Evolutionary conservation across 2,329 filamentous ascomycete species (phyloP), one percentile per base, ranked within the genome.

Genomic region (Beauveria sp.): DNA sequence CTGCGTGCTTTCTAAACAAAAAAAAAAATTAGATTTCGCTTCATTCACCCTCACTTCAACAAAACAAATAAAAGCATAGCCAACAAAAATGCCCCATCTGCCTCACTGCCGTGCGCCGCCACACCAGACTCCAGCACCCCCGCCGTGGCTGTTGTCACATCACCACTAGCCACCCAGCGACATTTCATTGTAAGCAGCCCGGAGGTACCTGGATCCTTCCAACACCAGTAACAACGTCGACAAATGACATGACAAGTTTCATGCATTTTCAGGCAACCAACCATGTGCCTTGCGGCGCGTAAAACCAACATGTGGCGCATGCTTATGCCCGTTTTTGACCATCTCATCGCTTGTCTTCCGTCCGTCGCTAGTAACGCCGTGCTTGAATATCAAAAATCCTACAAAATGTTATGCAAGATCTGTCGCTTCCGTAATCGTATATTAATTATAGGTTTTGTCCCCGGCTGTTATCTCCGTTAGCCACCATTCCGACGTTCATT

Each of bases 81-180:
- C 34, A 31, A 42, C 34, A 59, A 59, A 50, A 10, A 48, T 8
- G 6, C 45, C 5, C 4, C 42, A 18, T 9, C 31, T 50, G 45
- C 45, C 31, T 40, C 45, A 18, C n/a, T 42, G 45, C 31, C 43
- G 31, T 40, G 28, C 24, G 20, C 31, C 38, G n/a, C 26, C 38
- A 16, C 48, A 9, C 22, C 28, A 14, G 40, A 9, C 56, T 51
- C 46, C 34, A 51, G 22, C 5, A 49, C 45, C 56, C 45, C 56
- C 46, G 56, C 56, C 56, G 56, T 59, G 56, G 56, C 55, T 57
- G 43, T 49, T 31, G 8, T 9, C 16, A 43, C 20, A 58, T 24
- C 16, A 49, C 45, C 28, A 28, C 54, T 16, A 57, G 54, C 54
- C 43, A 57, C 45, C 43, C n/a, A 51, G 46, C 43, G 56, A 34